These are phyloP conservation scores for Aspergillus nidulans DNA, from an alignment of 495 filamentous ascomycete genomes.

Conservation along the genomic window DNA sequence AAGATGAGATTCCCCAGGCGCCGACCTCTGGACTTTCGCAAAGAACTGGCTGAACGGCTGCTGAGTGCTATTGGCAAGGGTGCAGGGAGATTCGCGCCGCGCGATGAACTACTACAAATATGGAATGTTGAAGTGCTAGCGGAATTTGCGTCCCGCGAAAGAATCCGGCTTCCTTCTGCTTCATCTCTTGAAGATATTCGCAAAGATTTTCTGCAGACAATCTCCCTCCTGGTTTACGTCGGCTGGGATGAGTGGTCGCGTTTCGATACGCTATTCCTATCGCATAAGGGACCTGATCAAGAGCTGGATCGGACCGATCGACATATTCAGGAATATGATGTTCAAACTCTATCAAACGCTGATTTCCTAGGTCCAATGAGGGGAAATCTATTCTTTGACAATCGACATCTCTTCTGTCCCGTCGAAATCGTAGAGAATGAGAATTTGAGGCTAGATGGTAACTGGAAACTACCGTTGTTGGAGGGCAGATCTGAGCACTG, in stretches of 20 bases:
- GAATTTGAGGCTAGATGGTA: neutral
- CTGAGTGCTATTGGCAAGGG: neutral
- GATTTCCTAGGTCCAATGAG: neutral
- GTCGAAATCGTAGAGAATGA: slow-evolving; percentile 11
- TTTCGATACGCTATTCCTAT: slow-evolving; percentile 9
- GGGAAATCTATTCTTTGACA: neutral
- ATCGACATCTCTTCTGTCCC: slow-evolving; percentile 12
- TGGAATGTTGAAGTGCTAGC: slow-evolving; percentile 7
- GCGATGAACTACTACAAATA: slow-evolving; percentile 2
- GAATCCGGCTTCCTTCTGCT: no score
- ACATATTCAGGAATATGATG: neutral
- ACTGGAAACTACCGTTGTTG: slow-evolving; percentile 17
- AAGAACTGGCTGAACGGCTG: neutral
- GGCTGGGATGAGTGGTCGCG: slow-evolving; percentile 8
- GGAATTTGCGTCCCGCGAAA: neutral
- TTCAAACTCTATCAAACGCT: neutral
- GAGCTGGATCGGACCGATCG: neutral
- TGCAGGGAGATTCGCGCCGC: slow-evolving; percentile 8
- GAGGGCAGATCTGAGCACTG: neutral
- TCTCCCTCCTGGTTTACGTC: slow-evolving; percentile 14
- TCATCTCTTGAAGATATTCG: neutral
- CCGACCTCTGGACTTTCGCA: no score
- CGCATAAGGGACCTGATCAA: neutral
- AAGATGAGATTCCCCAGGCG: no score
- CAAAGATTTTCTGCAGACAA: slow-evolving; percentile 7